These are phyloP conservation scores for Apiotrichum sp. DNA, from an alignment of 1,284 basidiomycete species.

Conservation along the genomic window DNA sequence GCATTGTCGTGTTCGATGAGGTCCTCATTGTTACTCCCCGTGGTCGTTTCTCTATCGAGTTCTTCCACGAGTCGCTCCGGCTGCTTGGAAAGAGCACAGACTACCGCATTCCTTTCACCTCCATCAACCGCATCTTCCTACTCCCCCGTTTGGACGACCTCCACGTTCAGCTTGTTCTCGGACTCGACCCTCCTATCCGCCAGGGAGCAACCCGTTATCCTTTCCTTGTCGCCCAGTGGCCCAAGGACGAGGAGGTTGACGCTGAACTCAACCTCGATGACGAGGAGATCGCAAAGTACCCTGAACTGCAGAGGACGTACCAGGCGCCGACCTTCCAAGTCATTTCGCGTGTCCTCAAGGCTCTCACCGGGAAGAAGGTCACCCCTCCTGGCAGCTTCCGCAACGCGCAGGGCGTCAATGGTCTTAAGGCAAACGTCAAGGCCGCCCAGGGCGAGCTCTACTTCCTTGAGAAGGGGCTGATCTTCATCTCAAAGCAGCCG, in stretches of 20 bases:
- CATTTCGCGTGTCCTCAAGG: constrained; percentile 89
- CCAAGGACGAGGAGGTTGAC: constrained; percentile 92
- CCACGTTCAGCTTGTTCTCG: constrained; percentile 90
- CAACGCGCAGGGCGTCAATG: constrained; percentile 54
- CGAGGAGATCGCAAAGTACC: constrained; percentile 49
- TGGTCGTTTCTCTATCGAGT: constrained; percentile 96
- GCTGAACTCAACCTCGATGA: constrained; percentile 91
- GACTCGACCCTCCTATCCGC: constrained; percentile 84
- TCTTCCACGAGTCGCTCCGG: constrained; percentile 90
- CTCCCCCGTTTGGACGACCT: constrained; percentile 90
- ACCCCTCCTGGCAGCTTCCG: constrained; percentile 74
- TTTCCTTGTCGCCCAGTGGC: constrained; percentile 96
- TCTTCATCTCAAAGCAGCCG: constrained; percentile 97
- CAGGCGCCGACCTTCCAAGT: constrained; percentile 90
- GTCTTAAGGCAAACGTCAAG: constrained; percentile 93
- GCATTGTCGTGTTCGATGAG: constrained; percentile 93
- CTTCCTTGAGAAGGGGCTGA: constrained; percentile 94
- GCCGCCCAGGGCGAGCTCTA: constrained; percentile 96
- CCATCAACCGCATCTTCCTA: constrained; percentile 85
- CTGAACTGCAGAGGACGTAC: constrained; percentile 55
- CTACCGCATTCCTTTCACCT: constrained; percentile 92
- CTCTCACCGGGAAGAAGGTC: constrained; percentile 84
- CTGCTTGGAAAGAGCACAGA: constrained; percentile 97
- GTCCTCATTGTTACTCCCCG: constrained; percentile 93
- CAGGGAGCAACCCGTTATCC: constrained; percentile 98